These are phyloP conservation scores for Globisporangium spinosum DNA, from an alignment of 352 stramenopile species.

Conservation along the genomic window DNA sequence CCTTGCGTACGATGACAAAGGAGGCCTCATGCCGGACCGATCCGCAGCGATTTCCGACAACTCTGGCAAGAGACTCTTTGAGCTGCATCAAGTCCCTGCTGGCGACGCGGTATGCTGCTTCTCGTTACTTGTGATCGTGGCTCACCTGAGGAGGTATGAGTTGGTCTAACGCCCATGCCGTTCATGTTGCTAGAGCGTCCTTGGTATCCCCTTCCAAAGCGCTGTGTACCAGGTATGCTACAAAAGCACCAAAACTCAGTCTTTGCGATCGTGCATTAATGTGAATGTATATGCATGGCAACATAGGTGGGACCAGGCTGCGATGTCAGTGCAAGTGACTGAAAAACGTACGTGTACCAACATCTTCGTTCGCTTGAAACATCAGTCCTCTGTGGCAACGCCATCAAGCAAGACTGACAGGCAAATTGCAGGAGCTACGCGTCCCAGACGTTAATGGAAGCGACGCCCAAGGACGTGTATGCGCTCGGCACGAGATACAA, in stretches of 20 bases:
- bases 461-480: constrained; percentile 20
- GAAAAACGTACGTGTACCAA: constrained; percentile 57
- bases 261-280: not conserved
- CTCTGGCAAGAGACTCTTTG: constrained; percentile 53
- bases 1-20: constrained; percentile 47
- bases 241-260: not conserved
- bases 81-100: constrained; percentile 36
- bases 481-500: constrained; percentile 38
- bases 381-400: too few relatives aligned
- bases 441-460: constrained; percentile 52
- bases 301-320: constrained; percentile 45
- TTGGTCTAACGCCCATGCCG: not conserved
- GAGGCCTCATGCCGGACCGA: constrained; percentile 50
- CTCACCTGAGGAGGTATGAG: not conserved
- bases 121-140: not conserved
- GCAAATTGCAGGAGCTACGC: constrained; percentile 46
- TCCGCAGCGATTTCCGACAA: constrained; percentile 16
- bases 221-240: constrained; percentile 54
- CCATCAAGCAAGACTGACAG: not conserved
- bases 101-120: constrained; percentile 23
- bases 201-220: constrained; percentile 59
- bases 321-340: constrained; percentile 41
- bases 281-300: not conserved
- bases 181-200: constrained; percentile 24
- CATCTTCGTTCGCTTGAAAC: not conserved